Percentiles rank a stretch among this genome's conserved stretches.
phyloP scores from a whole-genome alignment of 768 basidiomycete genomes.

The Calvatia gigantea region DNA sequence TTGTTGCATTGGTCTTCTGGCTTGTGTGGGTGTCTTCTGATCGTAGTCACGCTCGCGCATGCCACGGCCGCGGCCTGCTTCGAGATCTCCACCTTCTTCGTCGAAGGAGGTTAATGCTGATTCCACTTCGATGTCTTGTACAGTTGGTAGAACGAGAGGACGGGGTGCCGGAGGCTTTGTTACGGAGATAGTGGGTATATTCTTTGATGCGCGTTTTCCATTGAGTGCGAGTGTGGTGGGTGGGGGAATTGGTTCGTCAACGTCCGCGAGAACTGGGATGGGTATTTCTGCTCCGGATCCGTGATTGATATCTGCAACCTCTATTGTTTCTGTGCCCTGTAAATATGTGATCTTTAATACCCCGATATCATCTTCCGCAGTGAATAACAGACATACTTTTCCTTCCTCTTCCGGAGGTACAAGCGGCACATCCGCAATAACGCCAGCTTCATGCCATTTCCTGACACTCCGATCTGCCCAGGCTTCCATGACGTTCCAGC shows the following conservation, averaged over 20 bases:
- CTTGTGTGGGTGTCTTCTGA: neutral
- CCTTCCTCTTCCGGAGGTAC: slow-evolving; percentile 43
- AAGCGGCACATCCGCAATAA: slow-evolving; percentile 50
- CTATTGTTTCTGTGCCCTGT: slow-evolving; percentile 42
- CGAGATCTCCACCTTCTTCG: slow-evolving; percentile 35
- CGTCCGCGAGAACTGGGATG: slow-evolving; percentile 56
- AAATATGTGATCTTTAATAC: no score
- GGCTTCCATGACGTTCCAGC: slow-evolving; percentile 91
- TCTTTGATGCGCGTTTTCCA: slow-evolving; percentile 17
- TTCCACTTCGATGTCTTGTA: slow-evolving; percentile 53
- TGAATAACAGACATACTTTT: slow-evolving; percentile 19
- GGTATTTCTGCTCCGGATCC: slow-evolving; percentile 53
- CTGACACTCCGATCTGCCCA: slow-evolving; percentile 88
- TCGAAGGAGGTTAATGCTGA: slow-evolving; percentile 39
- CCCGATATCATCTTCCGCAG: no score
- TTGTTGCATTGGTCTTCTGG: neutral
- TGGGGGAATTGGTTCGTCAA: slow-evolving; percentile 32
- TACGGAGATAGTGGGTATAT: slow-evolving; percentile 55
- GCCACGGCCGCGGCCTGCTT: slow-evolving; percentile 40
- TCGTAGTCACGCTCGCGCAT: slow-evolving; percentile 30
- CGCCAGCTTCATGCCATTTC: slow-evolving; percentile 80
- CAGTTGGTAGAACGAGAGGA: slow-evolving; percentile 68
- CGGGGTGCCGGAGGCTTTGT: slow-evolving; percentile 69
- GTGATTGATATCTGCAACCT: slow-evolving; percentile 33
- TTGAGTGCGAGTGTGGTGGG: slow-evolving; percentile 22